phyloP scores from a whole-genome alignment of 768 basidiomycete species.

The Pisolithus albus region DNA sequence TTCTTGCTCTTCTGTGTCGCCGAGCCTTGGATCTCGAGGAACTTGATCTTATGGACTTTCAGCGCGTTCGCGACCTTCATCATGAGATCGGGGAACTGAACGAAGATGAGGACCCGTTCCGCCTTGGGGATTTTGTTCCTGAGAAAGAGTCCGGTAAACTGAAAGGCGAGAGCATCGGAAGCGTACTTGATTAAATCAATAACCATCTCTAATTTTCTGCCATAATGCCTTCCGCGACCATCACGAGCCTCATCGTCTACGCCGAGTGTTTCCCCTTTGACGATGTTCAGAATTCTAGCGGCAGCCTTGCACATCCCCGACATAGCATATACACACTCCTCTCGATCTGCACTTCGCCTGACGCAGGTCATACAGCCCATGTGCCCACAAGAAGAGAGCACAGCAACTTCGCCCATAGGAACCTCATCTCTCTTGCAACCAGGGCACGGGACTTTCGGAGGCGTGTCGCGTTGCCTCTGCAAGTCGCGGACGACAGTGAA shows the following conservation, averaged over 20 bases:
- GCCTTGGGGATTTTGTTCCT: conserved; percentile 64
- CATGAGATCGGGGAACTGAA: conserved; percentile 94
- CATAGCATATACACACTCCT: conserved; percentile 73
- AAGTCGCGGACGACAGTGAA: conserved; percentile 88
- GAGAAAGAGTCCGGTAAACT: conserved; percentile 1
- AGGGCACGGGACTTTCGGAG: conserved; percentile 56
- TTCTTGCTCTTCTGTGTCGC: conserved; percentile 74
- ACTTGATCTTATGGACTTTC: conserved; percentile 59
- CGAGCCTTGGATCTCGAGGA: conserved; percentile 75
- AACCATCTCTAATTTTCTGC: conserved; percentile 75
- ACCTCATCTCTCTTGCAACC: conserved; percentile 49
- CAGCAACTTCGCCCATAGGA: conserved; percentile 64
- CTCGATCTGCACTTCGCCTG: conserved; percentile 59
- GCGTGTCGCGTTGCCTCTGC: conserved; percentile 63
- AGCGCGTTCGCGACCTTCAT: conserved; percentile 86
- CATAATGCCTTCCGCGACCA: conserved; percentile 69
- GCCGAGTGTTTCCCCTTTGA: conserved; percentile 72
- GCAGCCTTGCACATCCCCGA: conserved; percentile 71
- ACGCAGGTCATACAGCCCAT: conserved; percentile 78
- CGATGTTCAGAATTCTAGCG: conserved; percentile 75
- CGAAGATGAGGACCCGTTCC: conserved; percentile 85
- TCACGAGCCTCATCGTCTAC: conserved; percentile 72
- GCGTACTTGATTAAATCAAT: conserved; percentile 69
- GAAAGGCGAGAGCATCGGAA: background rate
- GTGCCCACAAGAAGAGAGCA: conserved; percentile 90